Conservation (phyloP, 2,329 filamentous ascomycete species). For the Escovopsis sp. region DNA sequence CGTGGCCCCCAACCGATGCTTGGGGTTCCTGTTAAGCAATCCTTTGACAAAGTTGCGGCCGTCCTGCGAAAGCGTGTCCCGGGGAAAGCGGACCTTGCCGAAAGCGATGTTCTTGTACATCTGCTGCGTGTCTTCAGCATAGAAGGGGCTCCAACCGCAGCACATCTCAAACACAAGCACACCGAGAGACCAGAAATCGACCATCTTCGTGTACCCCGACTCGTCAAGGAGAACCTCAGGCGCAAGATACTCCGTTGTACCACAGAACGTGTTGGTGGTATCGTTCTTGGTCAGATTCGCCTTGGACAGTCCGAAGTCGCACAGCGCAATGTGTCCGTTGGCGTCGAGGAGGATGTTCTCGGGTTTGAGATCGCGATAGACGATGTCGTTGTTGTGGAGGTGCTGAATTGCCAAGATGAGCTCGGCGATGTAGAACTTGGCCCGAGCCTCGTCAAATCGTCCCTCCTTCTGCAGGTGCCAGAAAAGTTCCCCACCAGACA, state of each 20-base stretch:
- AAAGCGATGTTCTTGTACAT: conserved; percentile 99
- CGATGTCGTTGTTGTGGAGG: conserved; percentile 91
- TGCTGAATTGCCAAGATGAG: conserved; percentile 90
- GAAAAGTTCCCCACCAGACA: conserved; percentile 96
- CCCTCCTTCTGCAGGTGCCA: conserved; percentile 98
- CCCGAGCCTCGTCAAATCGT: conserved; percentile 82
- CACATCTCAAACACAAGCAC: conserved; percentile 99
- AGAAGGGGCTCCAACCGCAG: conserved; percentile 98
- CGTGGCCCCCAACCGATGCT: conserved; percentile 80
- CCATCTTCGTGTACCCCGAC: conserved; percentile 98
- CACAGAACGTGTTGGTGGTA: conserved; percentile 97
- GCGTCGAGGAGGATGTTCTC: conserved; percentile 96
- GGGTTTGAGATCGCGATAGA: conserved; percentile 92
- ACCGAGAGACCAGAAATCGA: conserved; percentile 97
- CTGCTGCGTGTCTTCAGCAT: conserved; percentile 96
- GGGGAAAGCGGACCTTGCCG: conserved; percentile 90
- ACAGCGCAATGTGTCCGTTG: conserved; percentile 93
- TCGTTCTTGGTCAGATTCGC: conserved; percentile 94
- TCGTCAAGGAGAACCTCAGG: conserved; percentile 92
- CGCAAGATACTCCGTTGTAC: conserved; percentile 92
- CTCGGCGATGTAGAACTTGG: conserved; percentile 98
- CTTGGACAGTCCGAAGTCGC: conserved; percentile 95
- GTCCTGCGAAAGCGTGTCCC: conserved; percentile 86
- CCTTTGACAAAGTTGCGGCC: conserved; percentile 98
- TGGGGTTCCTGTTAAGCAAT: conserved; percentile 88